Conservation (phyloP, 176 grass and related monocot genomes). For the Rhynchospora pubera region DNA sequence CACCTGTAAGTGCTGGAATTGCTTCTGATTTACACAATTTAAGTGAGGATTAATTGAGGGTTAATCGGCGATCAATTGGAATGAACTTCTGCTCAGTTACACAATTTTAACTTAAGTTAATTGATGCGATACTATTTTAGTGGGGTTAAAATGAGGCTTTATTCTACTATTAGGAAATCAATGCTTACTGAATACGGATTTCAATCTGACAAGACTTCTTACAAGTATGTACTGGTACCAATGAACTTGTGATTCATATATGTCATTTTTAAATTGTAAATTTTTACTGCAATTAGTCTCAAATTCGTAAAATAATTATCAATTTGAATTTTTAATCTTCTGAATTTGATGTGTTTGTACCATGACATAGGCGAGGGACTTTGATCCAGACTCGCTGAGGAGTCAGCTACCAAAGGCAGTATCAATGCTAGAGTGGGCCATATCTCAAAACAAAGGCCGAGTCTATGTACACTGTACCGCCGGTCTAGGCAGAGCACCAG, state of each 20-base stretch:
- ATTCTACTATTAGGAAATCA: not conserved
- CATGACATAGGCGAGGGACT: constrained; percentile 54
- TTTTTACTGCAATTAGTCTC: not conserved
- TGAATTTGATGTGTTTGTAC: not conserved
- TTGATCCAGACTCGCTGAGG: constrained; percentile 71
- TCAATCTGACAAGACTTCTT: not conserved
- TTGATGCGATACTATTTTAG: not conserved
- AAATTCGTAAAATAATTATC: not conserved
- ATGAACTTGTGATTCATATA: not conserved
- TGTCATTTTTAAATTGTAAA: not conserved
- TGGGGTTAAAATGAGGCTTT: not conserved
- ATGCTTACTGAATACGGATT: not conserved
- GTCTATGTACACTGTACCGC: constrained; percentile 80
- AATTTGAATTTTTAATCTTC: not conserved
- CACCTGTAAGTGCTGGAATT: constrained; percentile 40
- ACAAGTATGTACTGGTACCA: not conserved
- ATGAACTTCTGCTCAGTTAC: not conserved
- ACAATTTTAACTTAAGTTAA: not conserved
- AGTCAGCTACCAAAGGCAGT: constrained; percentile 67
- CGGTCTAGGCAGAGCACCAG: constrained; percentile 74
- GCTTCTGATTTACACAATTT: not conserved
- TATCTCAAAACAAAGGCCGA: constrained; percentile 59
- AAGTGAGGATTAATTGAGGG: not conserved
- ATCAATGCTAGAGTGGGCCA: constrained; percentile 74
- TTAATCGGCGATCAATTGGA: not conserved